phyloP scores from a whole-genome alignment of 2,329 filamentous ascomycete species.

The Clonostachys byssicola region DNA sequence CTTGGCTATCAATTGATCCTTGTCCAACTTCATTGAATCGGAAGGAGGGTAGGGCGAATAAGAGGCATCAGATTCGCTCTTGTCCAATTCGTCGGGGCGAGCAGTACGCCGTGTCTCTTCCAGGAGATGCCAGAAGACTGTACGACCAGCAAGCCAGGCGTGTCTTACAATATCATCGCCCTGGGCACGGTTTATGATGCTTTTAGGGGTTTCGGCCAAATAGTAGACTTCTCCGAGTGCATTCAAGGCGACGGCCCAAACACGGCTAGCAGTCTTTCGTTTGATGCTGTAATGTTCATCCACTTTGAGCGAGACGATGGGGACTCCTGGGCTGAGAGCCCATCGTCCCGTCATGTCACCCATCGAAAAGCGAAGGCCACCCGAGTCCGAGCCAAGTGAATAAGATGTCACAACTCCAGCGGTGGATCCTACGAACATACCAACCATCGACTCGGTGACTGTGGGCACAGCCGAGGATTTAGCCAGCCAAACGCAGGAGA shows the following conservation, averaged over 20 bases:
- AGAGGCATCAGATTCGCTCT: conserved; percentile 62
- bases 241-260: conserved; percentile 93
- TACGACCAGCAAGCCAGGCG: conserved; percentile 78
- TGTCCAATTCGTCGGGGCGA: conserved; percentile 68
- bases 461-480: conserved; percentile 71
- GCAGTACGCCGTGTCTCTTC: conserved; percentile 73
- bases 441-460: conserved; percentile 72
- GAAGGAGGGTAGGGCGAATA: conserved; percentile 80
- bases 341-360: conserved; percentile 85
- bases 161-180: conserved; percentile 55
- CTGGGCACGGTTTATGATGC: conserved; percentile 41
- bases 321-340: conserved; percentile 88
- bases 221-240: conserved; percentile 91
- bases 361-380: conserved; percentile 59
- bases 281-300: conserved; percentile 77
- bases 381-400: conserved; percentile 58
- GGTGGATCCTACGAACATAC: conserved; percentile 80
- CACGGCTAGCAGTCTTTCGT: conserved; percentile 63
- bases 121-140: conserved; percentile 75
- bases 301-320: conserved; percentile 77
- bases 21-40: conserved; percentile 65
- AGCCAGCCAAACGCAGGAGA: conserved; percentile 84
- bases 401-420: conserved; percentile 80
- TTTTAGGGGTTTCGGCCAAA: conserved; percentile 65
- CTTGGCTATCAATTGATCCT: conserved; percentile 69